Evolutionary conservation across 306 rosid genomes (phyloP), one percentile per base, ranked within the genome.

Genomic region (Rubus parviflorus): DNA sequence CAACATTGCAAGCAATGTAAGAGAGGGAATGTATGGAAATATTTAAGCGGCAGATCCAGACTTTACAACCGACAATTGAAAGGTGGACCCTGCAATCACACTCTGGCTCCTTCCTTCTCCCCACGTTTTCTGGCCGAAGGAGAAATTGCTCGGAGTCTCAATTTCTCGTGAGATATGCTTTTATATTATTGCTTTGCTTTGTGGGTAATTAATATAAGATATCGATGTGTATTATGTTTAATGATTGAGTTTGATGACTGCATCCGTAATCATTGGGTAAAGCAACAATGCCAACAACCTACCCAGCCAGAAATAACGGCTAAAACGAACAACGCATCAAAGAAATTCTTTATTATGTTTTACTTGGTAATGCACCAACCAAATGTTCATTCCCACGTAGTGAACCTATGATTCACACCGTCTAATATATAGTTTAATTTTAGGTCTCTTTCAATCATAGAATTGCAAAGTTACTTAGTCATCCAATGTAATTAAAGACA

Each of bases 1-100:
- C 43, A 72, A 0, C 15, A 70, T 23, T 30, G 49, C 41, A 70
- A 78, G 63, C 52, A 78, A 78, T 78, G 64, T 30, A 14, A 23
- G 37, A 30, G 35, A 46, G 68, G 53, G 73, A 52, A 67, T 15
- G 66, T 77, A 41, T 10, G 25, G 14, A 30, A 69, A 53, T 42
- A 16, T 52, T 49, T 23, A 41, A 54, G 76, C 68, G 4, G 71
- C 74, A 67, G 75, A 73, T 66, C 83, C 60, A 16, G 75, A 77
- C 82, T 58, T 25, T 11, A 63, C 79, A 78, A 73, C 85, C 77
- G 85, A 82, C 82, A 68, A 57, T 38, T 52, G 12, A 42, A 66
- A 49, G 70, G 57, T 45, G 78, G 85, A 65, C 68, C 75, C 70
- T 61, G 62, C 58, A 13, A 22, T 65, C 70, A 70, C 77, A 35